phyloP scores from a whole-genome alignment of 1,284 basidiomycete genomes.

The Cryptococcus deneoformans region DNA sequence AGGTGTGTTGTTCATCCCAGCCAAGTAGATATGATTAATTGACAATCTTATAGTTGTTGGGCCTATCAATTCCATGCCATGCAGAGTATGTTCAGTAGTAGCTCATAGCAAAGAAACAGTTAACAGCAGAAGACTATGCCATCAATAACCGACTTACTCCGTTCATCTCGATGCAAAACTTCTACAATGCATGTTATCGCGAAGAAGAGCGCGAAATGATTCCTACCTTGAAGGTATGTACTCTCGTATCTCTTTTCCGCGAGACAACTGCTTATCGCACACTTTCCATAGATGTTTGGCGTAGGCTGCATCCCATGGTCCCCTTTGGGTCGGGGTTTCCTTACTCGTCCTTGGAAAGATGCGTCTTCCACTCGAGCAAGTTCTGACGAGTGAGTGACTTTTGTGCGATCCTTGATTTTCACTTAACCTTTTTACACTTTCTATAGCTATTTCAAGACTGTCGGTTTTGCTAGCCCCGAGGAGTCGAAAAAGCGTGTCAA shows the following conservation, averaged over 20 bases:
- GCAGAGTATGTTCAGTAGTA: slow-evolving; percentile 35
- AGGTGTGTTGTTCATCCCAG: slow-evolving; percentile 6
- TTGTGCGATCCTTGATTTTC: neutral
- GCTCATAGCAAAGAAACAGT: neutral
- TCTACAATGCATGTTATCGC: slow-evolving; percentile 52
- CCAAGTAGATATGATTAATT: neutral
- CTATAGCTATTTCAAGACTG: slow-evolving; percentile 8
- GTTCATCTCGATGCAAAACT: slow-evolving; percentile 65
- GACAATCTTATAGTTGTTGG: slow-evolving; percentile 26
- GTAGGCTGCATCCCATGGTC: slow-evolving; percentile 32
- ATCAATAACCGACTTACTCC: slow-evolving; percentile 57
- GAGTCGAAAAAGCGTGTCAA: slow-evolving; percentile 4
- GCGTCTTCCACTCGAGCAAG: slow-evolving; percentile 19
- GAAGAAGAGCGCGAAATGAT: slow-evolving; percentile 66
- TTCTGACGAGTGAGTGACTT: slow-evolving; percentile 17
- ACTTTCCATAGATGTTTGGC: slow-evolving; percentile 21
- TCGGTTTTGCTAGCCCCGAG: slow-evolving; percentile 11
- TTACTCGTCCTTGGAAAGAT: slow-evolving; percentile 23
- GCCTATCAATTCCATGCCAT: slow-evolving; percentile 50
- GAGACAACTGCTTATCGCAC: too few species aligned
- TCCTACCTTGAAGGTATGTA: slow-evolving; percentile 38
- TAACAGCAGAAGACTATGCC: slow-evolving; percentile 27
- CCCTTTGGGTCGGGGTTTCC: slow-evolving; percentile 23
- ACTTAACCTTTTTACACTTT: neutral
- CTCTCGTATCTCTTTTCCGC: too few species aligned